Evolutionary conservation across 371 early-diverging fungal species (phyloP).

Genomic region (Lichtheimia ornata): DNA sequence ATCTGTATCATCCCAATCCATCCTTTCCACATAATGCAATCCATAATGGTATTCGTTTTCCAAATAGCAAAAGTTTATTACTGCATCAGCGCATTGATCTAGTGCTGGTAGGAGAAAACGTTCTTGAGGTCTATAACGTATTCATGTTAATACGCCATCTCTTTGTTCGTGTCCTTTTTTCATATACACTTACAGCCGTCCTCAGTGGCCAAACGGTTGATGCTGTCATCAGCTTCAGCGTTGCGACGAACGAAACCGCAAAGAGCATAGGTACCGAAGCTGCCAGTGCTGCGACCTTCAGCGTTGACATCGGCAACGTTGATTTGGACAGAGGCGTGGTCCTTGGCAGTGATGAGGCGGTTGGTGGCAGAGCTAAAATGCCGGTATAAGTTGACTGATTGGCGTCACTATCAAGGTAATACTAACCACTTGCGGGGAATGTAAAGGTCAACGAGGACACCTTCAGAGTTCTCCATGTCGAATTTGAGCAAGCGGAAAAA

Average conservation of each 20-base stretch:
- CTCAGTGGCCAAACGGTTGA: constrained; percentile 94
- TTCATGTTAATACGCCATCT: not conserved
- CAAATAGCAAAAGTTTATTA: too few relatives aligned
- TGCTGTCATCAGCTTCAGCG: constrained; percentile 94
- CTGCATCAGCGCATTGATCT: constrained; percentile 11
- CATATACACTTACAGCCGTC: constrained; percentile 69
- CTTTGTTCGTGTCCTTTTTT: too few relatives aligned
- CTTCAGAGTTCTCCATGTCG: constrained; percentile 72
- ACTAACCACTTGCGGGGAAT: constrained; percentile 94
- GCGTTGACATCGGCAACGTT: constrained; percentile 95
- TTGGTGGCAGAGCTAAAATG: constrained; percentile 52
- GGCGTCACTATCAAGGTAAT: not conserved
- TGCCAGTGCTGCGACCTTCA: constrained; percentile 78
- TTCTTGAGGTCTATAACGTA: constrained; percentile 42
- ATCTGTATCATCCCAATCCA: too few relatives aligned
- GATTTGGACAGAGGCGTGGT: constrained; percentile 98
- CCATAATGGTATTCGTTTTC: too few relatives aligned
- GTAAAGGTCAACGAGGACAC: constrained; percentile 87
- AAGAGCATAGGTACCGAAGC: constrained; percentile 88
- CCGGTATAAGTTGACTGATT: not conserved
- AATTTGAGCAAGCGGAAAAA: constrained; percentile 13
- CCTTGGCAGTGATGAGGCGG: constrained; percentile 70
- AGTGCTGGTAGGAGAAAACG: constrained; percentile 55
- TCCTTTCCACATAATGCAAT: too few relatives aligned
- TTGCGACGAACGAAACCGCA: constrained; percentile 90